Evolutionary conservation across 177 flowering plant species (phyloP), one percentile per base, ranked within the genome.

Genomic region (Tripterygium wilfordii): DNA sequence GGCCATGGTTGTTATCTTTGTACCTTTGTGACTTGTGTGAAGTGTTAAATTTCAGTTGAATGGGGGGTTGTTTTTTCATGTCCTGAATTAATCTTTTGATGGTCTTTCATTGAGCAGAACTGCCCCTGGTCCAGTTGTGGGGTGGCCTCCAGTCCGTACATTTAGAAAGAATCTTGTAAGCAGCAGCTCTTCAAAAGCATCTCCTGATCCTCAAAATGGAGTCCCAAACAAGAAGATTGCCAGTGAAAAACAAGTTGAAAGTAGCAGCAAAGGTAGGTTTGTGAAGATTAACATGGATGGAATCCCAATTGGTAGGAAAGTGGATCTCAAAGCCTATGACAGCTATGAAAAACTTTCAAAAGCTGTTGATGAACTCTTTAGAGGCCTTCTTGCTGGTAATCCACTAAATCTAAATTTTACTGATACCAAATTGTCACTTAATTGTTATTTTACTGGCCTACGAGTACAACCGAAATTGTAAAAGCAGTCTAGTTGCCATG

Each of bases 101-200:
- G 20, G 1, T 21, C 4, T 14, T 3, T 4, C 32, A 42, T n/a
- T n/a, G 42, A 53, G 31, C 46, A 82, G 94, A 52, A 69, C 76
- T 67, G 85, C 86, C 23, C 72, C 84, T 63, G 71, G 67, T 62
- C 75, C 94, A 48, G 96, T 90, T 12, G 97, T 94, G 52, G 99
- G 99, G 3, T 94, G 99, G 99, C 99, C 99, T 33, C 97, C 99
- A 47, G 56, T 89, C 45, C 78, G 92, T 9, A 87, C 99, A 30
- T 86, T 75, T 18, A 66, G 97, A 67, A 94, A 79, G 77, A 94
- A 89, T 62, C 65, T 94, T 37, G 77, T 88, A 14, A 68, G 68
- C 49, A 65, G 61, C 54, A 81, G 78, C 50, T 57, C 70, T 25
- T 63, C 79, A 3, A 86, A 84, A 31, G 68, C 68, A 10, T 24